These are phyloP conservation scores for Vanilla planifolia DNA, from an alignment of 106 monocot genomes.

Conservation along the genomic window DNA sequence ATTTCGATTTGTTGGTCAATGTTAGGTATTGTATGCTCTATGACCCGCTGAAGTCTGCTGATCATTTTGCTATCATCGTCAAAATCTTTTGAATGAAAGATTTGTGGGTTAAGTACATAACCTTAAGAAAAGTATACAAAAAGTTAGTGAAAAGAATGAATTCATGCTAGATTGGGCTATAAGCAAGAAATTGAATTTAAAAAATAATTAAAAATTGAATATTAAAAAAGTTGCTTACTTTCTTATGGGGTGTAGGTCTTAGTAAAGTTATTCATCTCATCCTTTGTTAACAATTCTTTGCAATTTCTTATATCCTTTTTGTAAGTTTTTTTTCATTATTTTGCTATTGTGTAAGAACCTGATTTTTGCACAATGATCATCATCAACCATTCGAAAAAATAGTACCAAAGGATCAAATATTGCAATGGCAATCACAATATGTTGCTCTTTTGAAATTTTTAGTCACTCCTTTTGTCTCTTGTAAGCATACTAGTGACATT, in stretches of 20 bases:
- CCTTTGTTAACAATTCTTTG: neutral
- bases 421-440: neutral
- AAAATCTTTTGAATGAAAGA: neutral
- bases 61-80: neutral
- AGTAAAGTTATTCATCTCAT: neutral
- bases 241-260: neutral
- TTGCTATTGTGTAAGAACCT: neutral
- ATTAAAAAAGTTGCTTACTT: neutral
- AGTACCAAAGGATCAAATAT: neutral
- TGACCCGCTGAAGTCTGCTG: neutral
- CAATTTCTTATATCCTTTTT: neutral
- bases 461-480: neutral
- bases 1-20: too few species aligned
- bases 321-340: neutral
- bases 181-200: neutral
- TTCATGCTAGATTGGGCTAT: neutral
- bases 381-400: neutral
- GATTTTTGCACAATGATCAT: neutral
- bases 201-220: neutral
- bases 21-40: neutral
- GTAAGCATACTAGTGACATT: neutral
- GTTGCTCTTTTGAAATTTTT: neutral
- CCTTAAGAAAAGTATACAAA: too few species aligned
- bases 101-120: neutral
- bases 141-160: too few species aligned